Evolutionary conservation across 495 filamentous ascomycete genomes (phyloP), one percentile per base, ranked within the genome.

Genomic region (Penicillium flavigenum): DNA sequence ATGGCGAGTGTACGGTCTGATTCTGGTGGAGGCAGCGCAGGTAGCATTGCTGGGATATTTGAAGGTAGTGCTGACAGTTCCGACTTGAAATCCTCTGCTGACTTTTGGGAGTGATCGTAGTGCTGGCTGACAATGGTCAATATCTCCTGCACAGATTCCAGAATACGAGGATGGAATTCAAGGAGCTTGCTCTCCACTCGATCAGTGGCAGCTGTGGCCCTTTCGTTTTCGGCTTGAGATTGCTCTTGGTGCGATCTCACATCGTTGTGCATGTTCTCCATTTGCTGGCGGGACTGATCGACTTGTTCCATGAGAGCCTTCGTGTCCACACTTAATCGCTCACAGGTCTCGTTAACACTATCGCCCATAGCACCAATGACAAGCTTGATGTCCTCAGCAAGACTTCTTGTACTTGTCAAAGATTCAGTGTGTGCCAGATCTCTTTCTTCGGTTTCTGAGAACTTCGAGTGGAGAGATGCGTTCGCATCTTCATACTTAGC

Each of bases 401-500:
- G 83, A 3, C 82, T 78, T 70, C 88, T 96, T 39, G 87, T 91
- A 52, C 79, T 81, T 5, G 85, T 79, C 24, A 93, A 67, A 10
- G 88, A 80, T 54, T 87, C 85, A 46, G 89, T 83, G 63, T 90
- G 81, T 48, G 86, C 79, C 17, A 77, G 63, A 50, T 88, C 83
- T 50, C 85, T 83, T 47, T 83, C 83, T 52, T 88, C 88, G 42
- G 83, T 79, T 53, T 85, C 82, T 22, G 82, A 84, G 14, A 86
- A 82, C 55, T 87, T 88, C 41, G 86, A 84, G 38, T 92, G 87
- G 27, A 87, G 79, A 5, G 82, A 77, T 14, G 80, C 65, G 64
- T 92, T 88, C 45, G 87, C 84, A 46, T 94, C 89, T 38, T 96
- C 90, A 63, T 93, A 92, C 66, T 92, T 94, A 32, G 78, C 75